Evolutionary conservation across 2,329 filamentous ascomycete species (phyloP).

Genomic region (Didymella pomorum): DNA sequence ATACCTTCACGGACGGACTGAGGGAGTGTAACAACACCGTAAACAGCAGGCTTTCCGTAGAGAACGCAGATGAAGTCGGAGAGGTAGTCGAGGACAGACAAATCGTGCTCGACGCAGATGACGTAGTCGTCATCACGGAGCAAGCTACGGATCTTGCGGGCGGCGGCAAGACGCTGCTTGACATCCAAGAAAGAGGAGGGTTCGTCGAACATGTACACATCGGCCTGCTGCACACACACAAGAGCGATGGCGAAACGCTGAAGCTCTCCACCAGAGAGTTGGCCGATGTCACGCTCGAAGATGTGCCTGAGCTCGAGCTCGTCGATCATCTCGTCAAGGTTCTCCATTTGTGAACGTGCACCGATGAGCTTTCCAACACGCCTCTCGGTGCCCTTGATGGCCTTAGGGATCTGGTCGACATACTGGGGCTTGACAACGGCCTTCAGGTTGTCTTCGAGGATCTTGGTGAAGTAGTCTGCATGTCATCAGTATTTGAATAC

Average conservation of each 20-base stretch:
- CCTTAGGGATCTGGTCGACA: slow-evolving; percentile 96
- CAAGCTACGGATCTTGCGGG: slow-evolving; percentile 89
- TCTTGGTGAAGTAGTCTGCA: slow-evolving; percentile 96
- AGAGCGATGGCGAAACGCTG: slow-evolving; percentile 97
- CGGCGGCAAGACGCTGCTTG: slow-evolving; percentile 95
- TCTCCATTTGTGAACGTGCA: slow-evolving; percentile 76
- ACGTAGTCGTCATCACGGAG: slow-evolving; percentile 91
- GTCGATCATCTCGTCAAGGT: slow-evolving; percentile 82
- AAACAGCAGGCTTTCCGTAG: slow-evolving; percentile 93
- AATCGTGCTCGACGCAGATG: slow-evolving; percentile 98
- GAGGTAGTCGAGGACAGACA: slow-evolving; percentile 97
- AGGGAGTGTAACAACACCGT: slow-evolving; percentile 96
- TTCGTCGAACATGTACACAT: slow-evolving; percentile 99
- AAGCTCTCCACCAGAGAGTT: slow-evolving; percentile 95
- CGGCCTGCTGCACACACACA: slow-evolving; percentile 93
- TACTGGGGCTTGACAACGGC: slow-evolving; percentile 99
- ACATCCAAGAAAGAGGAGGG: slow-evolving; percentile 99
- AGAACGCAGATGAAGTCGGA: slow-evolving; percentile 98
- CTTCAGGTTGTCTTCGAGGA: slow-evolving; percentile 95
- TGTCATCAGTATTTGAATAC: slow-evolving; percentile 29
- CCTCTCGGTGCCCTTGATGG: slow-evolving; percentile 82
- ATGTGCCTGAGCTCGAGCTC: slow-evolving; percentile 88
- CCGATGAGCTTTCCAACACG: slow-evolving; percentile 81
- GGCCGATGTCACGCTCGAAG: slow-evolving; percentile 86
- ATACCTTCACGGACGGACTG: slow-evolving; percentile 97